Evolutionary conservation across 495 filamentous ascomycete genomes (phyloP).

Genomic region (Extremus antarcticus): DNA sequence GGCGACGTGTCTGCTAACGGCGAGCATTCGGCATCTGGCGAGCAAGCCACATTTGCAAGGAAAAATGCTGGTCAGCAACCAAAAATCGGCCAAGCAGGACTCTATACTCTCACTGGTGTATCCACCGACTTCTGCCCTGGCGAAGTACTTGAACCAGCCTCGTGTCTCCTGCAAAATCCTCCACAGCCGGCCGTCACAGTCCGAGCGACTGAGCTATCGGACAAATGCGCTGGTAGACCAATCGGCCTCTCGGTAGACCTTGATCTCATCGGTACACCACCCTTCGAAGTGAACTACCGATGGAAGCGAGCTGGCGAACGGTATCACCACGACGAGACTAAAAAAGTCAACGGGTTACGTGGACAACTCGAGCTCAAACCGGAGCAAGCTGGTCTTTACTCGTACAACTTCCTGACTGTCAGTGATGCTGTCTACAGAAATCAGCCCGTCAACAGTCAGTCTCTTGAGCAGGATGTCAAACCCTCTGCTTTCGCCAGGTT

Average conservation of each 20-base stretch:
- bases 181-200: slow-evolving; percentile 72
- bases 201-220: slow-evolving; percentile 65
- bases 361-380: slow-evolving; percentile 80
- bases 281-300: slow-evolving; percentile 67
- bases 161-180: slow-evolving; percentile 80
- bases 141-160: slow-evolving; percentile 82
- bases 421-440: slow-evolving; percentile 69
- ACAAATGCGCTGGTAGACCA: slow-evolving; percentile 88
- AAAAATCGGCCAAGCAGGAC: slow-evolving; percentile 60
- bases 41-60: slow-evolving; percentile 41
- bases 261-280: slow-evolving; percentile 80
- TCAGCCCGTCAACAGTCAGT: slow-evolving; percentile 42
- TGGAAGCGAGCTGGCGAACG: slow-evolving; percentile 49
- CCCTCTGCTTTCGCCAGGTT: slow-evolving; percentile 77
- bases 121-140: slow-evolving; percentile 71
- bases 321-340: slow-evolving; percentile 37
- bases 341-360: slow-evolving; percentile 53
- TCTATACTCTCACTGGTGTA: slow-evolving; percentile 73
- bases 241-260: slow-evolving; percentile 80
- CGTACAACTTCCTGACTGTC: slow-evolving; percentile 71
- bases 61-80: slow-evolving; percentile 41
- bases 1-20: slow-evolving; percentile 52
- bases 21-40: slow-evolving; percentile 46
- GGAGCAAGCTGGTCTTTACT: slow-evolving; percentile 67
- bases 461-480: slow-evolving; percentile 83